Evolutionary conservation across 805 yeast species (phyloP), one percentile per base, ranked within the genome.

Genomic region (Kodamaea laetipori): DNA sequence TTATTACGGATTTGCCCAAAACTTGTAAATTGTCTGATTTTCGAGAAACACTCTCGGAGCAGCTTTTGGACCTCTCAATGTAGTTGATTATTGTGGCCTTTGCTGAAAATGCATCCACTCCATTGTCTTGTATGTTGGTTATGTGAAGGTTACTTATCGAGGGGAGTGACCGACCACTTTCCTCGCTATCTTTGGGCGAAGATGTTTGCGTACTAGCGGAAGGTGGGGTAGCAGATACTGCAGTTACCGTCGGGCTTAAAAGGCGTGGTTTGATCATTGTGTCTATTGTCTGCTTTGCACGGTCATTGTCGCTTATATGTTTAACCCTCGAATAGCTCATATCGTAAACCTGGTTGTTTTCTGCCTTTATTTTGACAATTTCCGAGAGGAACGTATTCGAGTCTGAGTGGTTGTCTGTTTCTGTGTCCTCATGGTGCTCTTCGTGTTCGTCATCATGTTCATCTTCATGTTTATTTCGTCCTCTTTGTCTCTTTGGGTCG

Each of bases 61-160:
- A 83, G 17, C 85, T 74, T 47, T 77, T 77, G 5, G 90, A 83
- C 37, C 78, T 73, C 51, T 82, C 84, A 40, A 85, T 75, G 37
- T 68, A 71, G 45, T 69, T 68, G 37, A 48, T 46, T 6, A 50
- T 28, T 16, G 44, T 27, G 6, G 48, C 42, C 21, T 46, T 47
- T 12, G 52, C 40, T 43, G 52, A 45, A 31, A 51, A 18, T 26
- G 51, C 30, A 51, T 50, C 48, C 39, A 49, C 45, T 34, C 42
- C 39, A 3, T 26, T 32, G 17, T 47, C 41, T 15, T 37, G 34
- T n/a, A 41, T 35, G 38, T 30, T 36, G 8, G 45, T 42, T 6
- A 37, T 37, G 10, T 47, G 44, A 9, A 47, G 28, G 23, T 42
- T 37, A 28, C 30, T 34, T n/a, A 46, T 19, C 4, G 51, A 40